A percentile compares a stretch with the other conserved stretches of the same genome.
These are phyloP conservation scores for Aeschynomene evenia DNA, from an alignment of 306 rosid species.

Conservation along the genomic window DNA sequence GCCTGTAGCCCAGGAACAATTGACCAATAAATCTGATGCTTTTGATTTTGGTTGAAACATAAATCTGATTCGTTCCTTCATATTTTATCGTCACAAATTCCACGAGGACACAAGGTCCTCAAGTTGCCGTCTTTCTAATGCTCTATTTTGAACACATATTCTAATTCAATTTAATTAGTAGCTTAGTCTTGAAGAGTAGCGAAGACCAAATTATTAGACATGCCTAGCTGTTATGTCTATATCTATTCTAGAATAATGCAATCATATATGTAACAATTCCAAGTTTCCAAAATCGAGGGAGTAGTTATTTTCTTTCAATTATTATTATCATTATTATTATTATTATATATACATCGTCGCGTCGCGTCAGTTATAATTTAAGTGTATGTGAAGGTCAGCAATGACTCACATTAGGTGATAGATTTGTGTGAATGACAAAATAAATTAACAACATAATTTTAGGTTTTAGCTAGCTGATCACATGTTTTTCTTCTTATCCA, in stretches of 20 bases:
- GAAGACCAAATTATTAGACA: background rate
- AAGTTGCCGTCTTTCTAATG: background rate
- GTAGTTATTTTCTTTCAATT: background rate
- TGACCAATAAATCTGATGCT: too few relatives aligned
- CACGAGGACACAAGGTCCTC: background rate
- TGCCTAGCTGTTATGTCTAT: slow-evolving; percentile 5
- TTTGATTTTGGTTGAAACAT: too few relatives aligned
- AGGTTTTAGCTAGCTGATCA: background rate
- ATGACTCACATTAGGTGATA: background rate
- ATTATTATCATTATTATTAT: too few relatives aligned
- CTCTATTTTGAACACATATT: background rate
- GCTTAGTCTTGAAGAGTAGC: background rate
- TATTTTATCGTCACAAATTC: too few relatives aligned
- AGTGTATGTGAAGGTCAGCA: background rate
- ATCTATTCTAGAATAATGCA: background rate
- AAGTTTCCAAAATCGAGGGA: background rate
- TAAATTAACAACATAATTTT: background rate
- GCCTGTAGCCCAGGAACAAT: too few relatives aligned
- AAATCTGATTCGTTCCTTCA: too few relatives aligned
- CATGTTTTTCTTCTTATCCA: background rate
- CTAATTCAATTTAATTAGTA: background rate
- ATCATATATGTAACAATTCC: background rate
- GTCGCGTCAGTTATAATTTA: background rate
- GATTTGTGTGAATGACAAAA: background rate
- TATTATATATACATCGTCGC: too few relatives aligned